phyloP scores from a whole-genome alignment of 2,329 filamentous ascomycete genomes.

The Thielaviopsis euricoi region DNA sequence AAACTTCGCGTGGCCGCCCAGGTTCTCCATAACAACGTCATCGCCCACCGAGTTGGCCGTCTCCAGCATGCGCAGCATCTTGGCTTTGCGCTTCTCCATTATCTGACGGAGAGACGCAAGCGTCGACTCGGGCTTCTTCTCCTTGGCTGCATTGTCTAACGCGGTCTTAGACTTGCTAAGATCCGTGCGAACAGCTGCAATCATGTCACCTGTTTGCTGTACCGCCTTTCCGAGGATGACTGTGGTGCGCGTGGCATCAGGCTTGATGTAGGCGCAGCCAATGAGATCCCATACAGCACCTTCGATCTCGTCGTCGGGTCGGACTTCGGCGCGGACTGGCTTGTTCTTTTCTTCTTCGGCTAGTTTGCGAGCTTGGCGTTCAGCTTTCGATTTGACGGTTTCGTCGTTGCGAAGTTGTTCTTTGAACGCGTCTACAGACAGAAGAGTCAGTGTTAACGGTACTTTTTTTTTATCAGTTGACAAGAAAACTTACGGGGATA shows the following conservation, averaged over 20 bases:
- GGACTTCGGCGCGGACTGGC: constrained; percentile 25
- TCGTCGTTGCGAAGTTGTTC: constrained; percentile 31
- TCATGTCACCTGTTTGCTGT: constrained; percentile 32
- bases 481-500: constrained; percentile 22
- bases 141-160: constrained; percentile 26
- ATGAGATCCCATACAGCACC: constrained; percentile 37
- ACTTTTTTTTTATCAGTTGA: not conserved
- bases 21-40: constrained; percentile 37
- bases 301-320: constrained; percentile 28
- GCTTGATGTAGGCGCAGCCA: constrained; percentile 32
- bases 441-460: constrained; percentile 5
- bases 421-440: constrained; percentile 23
- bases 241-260: constrained; percentile 21
- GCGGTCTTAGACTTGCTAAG: constrained; percentile 31
- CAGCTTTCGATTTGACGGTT: constrained; percentile 28
- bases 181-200: constrained; percentile 30
- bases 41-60: constrained; percentile 38
- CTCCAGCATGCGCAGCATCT: constrained; percentile 34
- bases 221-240: constrained; percentile 29
- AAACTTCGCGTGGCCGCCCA: constrained; percentile 40
- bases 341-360: constrained; percentile 24
- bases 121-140: constrained; percentile 23
- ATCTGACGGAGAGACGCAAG: constrained; percentile 14
- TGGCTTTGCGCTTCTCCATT: constrained; percentile 29
- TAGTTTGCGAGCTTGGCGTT: constrained; percentile 28